Evolutionary conservation across 371 early-diverging fungal genomes (phyloP).

Genomic region (Mortierella polycephala): DNA sequence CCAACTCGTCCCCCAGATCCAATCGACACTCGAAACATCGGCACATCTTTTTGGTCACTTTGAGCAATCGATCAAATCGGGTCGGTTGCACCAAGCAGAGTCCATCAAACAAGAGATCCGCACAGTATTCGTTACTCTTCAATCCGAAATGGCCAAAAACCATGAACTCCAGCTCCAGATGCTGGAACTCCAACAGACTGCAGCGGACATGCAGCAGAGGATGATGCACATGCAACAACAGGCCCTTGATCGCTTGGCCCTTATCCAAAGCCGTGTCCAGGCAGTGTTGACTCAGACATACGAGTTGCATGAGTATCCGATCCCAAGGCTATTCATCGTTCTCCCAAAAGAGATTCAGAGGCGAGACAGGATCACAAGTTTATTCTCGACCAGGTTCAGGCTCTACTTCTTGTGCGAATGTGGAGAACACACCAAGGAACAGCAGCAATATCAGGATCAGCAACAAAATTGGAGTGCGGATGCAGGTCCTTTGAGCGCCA

Average conservation of each 20-base stretch:
- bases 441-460: neutral
- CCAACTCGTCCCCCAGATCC: conserved; percentile 11
- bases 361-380: conserved; percentile 13
- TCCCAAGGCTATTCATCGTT: conserved; percentile 44
- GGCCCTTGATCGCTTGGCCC: conserved; percentile 18
- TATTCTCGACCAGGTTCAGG: conserved; percentile 24
- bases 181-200: conserved; percentile 21
- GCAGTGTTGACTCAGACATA: conserved; percentile 33
- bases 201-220: conserved; percentile 25
- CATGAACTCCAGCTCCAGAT: conserved; percentile 20
- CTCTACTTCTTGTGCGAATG: conserved; percentile 47
- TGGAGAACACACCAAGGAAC: conserved; percentile 26
- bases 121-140: conserved; percentile 4
- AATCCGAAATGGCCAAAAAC: conserved; percentile 21
- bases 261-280: conserved; percentile 28
- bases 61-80: conserved; percentile 27
- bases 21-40: conserved; percentile 17
- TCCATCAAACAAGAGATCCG: conserved; percentile 33
- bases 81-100: conserved; percentile 24
- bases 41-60: conserved; percentile 20
- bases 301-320: conserved; percentile 41
- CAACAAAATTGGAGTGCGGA: neutral
- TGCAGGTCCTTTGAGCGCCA: neutral
- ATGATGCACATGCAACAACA: conserved; percentile 25
- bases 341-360: conserved; percentile 15